A percentile compares a stretch with the other conserved stretches of the same genome.
These are phyloP conservation scores for Micromonas commoda DNA, from an alignment of 139 green algal genomes.

Conservation along the genomic window DNA sequence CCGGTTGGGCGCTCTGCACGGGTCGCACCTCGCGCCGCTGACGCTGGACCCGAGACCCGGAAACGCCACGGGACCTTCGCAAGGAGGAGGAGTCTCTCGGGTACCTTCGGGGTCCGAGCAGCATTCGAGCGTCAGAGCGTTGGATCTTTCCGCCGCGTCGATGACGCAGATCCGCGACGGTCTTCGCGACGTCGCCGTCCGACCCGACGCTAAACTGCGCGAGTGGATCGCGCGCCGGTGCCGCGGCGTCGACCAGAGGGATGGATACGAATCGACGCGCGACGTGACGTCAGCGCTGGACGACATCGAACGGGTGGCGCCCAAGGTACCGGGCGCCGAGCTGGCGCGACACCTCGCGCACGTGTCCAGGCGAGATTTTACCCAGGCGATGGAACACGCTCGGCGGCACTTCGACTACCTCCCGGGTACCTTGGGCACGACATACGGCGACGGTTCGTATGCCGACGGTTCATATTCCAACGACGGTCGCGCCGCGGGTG, in stretches of 20 bases:
- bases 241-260: background rate
- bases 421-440: background rate
- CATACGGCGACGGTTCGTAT: background rate
- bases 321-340: background rate
- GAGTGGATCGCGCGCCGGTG: no score
- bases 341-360: background rate
- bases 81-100: no score
- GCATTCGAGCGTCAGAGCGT: no score
- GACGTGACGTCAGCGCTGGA: background rate
- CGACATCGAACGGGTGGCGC: background rate
- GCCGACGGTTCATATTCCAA: background rate
- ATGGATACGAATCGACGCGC: background rate
- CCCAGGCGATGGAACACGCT: background rate
- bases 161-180: no score
- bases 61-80: no score
- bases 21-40: background rate
- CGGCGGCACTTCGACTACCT: constrained; percentile 14
- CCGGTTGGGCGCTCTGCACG: background rate
- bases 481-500: background rate
- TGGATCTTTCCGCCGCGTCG: no score
- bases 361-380: background rate
- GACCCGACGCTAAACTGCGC: no score
- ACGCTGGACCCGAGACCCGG: no score
- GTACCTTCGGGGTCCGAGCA: no score
- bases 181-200: no score